Percentiles rank a stretch among this genome's conserved stretches.
Conservation (phyloP, 2,329 filamentous ascomycete genomes). For the Paecilomyces sp. region DNA sequence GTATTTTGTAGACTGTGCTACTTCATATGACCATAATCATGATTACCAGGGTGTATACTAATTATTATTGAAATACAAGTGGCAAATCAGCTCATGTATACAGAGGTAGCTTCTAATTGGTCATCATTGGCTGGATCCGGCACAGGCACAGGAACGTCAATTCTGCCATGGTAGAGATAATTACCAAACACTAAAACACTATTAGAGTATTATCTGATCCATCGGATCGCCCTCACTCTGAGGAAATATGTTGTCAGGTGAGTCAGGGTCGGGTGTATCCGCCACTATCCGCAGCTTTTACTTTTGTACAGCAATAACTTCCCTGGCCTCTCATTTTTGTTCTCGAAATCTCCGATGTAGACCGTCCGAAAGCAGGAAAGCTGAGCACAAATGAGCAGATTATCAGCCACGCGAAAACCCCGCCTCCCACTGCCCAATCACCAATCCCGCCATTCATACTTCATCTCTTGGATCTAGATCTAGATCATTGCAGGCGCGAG, state of each 20-base stretch:
- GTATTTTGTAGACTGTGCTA: background rate
- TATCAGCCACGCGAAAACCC: conserved; percentile 4
- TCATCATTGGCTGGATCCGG: background rate
- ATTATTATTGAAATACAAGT: background rate
- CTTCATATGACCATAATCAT: background rate
- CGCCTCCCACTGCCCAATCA: background rate
- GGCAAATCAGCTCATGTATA: background rate
- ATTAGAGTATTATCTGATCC: too few species aligned
- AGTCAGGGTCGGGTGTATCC: too few species aligned
- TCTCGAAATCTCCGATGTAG: background rate
- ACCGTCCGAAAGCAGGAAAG: background rate
- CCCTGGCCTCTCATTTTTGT: background rate
- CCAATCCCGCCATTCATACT: background rate
- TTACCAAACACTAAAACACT: too few species aligned
- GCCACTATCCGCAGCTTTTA: too few species aligned
- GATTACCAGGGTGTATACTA: background rate
- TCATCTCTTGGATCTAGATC: background rate
- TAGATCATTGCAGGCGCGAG: background rate
- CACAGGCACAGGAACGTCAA: background rate
- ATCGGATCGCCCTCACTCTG: too few species aligned
- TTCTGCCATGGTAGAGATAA: background rate
- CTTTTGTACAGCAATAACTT: too few species aligned
- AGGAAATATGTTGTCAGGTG: too few species aligned
- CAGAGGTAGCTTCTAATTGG: background rate
- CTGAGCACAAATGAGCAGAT: conserved; percentile 26